phyloP scores from a whole-genome alignment of 345 rosid genomes.

The Populus simonii region DNA sequence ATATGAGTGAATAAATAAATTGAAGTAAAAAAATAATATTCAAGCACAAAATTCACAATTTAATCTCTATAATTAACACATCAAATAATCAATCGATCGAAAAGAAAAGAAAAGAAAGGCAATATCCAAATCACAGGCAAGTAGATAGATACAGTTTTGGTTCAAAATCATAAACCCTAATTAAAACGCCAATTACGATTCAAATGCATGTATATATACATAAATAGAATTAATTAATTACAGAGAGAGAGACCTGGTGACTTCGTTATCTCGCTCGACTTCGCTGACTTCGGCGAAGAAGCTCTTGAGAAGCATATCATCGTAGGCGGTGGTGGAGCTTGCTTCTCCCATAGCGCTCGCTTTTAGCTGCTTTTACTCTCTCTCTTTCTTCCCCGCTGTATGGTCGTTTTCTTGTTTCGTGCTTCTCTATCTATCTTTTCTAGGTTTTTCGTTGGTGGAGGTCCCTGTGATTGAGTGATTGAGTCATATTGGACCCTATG shows the following conservation, averaged over 20 bases:
- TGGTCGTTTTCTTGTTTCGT: not conserved
- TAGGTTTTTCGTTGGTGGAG: not conserved
- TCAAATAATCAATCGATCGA: not conserved
- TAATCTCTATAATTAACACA: not conserved
- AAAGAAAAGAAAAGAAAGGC: not conserved
- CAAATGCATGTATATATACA: not conserved
- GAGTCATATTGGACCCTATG: too few relatives aligned
- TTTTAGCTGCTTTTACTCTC: not conserved
- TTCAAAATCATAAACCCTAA: not conserved
- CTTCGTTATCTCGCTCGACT: slow-evolving; percentile 96
- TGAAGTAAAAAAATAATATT: too few relatives aligned
- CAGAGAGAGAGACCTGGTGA: slow-evolving; percentile 48
- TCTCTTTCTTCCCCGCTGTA: not conserved
- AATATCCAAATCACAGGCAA: not conserved
- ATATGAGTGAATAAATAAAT: too few relatives aligned
- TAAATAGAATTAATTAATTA: not conserved
- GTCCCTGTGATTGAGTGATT: not conserved
- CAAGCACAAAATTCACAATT: not conserved
- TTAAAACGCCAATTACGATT: not conserved
- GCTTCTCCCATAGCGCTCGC: slow-evolving; percentile 48
- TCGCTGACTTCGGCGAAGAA: slow-evolving; percentile 97
- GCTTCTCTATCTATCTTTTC: not conserved
- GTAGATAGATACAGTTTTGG: not conserved
- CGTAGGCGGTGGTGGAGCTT: slow-evolving; percentile 34
- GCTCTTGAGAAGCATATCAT: slow-evolving; percentile 79